Base-by-base conservation (phyloP, 805 yeast genomes). In the Teunomyces stri region DNA sequence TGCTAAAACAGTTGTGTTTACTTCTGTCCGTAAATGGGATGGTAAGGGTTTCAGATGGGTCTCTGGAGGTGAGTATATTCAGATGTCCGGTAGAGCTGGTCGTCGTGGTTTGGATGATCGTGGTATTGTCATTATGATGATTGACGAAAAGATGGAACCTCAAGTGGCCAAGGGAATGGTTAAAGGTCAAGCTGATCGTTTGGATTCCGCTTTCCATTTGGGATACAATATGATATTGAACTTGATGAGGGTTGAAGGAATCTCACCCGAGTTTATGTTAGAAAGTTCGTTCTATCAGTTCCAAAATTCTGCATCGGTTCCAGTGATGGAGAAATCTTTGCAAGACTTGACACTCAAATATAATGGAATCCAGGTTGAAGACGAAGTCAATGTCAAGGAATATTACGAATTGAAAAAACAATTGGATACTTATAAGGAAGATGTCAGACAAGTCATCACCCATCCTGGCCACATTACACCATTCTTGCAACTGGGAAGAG, bases 61-160 rank as follows among this genome's bases (percentile, higher is more conserved):
- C 28, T 88, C 96, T 47, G 99, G 99, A 50, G 99, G 99, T 74
- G 99, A 94, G 71, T 94, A 94, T 69, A 94, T 94, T 62, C 99
- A 94, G 72, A 94, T 94, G 99, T 89, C 97, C 39, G 99, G 99
- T 55, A 84, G 99, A 69, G 99, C 99, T 18, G 99, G 99, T 58
- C 91, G 99, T 77, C 88, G 99, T 79, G 99, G 99, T 62, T 79
- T 94, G 58, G 99, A 94, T 78, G 99, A 94, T 66, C 86, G 99
- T 66, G 99, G 99, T 72, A 90, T 94, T 67, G 99, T 94, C 43
- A 94, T 94, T 56, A 88, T 94, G 94, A 94, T 94, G 99, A 90
- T 94, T 65, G 98, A 94, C 65, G 98, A 94, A 65, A 94, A 94
- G 62, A 94, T 94, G 99, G 99, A 94, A 66, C 99, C 99, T 3